Evolutionary conservation across 352 stramenopile species (phyloP), one percentile per base, ranked within the genome.

Genomic region (Phytophthora cajani): DNA sequence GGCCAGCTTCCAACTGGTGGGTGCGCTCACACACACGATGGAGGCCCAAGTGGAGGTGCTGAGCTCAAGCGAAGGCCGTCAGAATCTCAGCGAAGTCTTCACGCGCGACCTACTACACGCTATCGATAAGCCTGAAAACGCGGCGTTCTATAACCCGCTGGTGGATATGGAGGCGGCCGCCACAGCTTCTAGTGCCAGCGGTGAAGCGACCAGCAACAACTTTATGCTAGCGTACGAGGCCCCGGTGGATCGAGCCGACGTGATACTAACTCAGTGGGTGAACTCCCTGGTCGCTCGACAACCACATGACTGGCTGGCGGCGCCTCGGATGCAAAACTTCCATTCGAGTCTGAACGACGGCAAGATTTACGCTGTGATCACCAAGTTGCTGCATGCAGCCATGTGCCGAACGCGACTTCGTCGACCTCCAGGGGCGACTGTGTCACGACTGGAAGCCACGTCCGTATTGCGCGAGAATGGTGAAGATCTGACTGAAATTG

Each of bases 401-500:
- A 93, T 94, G 87, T 83, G 80, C 55, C 76, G 79, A 52, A 66
- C 81, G 10, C 75, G 82, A 1, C 63, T 79, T 5, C 81, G 70
- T 64, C 67, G 79, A n/a, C 74, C 74, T 36, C 19, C 72, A 19
- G 59, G 62, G 33, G 50, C 53, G 9, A 64, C 65, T 0, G 53
- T 60, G 5, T 85, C 78, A 25, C 88, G 85, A 58, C 72, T 90
- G 38, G 83, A 91, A 67, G 72, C 73, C 0, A 75, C 81, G 33
- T 90, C 85, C 0, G 75, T 92, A 30, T 59, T 92, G 57, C 85
- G 87, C 17, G 87, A 94, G 53, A 94, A 93, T 64, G 85, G 87
- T 19, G 81, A 93, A 17, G 85, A 92, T n/a, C 70, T 94, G 12
- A 94, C 85, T 0, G 87, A 93, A 58, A 90, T 93, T 58, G 79